phyloP scores from a whole-genome alignment of 1,139 yeast species.

The Pichia sp. region DNA sequence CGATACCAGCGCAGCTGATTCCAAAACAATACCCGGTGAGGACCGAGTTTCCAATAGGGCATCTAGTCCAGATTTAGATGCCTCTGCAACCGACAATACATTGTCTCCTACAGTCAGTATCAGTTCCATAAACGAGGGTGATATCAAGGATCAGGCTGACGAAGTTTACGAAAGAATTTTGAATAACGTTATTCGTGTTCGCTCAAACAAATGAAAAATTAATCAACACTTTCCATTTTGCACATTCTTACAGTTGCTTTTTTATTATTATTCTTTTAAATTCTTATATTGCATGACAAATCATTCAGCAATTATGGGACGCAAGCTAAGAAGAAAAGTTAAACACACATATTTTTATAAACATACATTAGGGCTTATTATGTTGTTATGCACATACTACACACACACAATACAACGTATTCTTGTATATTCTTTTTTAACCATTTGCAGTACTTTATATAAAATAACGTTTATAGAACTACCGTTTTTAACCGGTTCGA shows the following conservation, averaged over 20 bases:
- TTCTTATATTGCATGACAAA: not conserved
- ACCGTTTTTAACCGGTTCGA: not conserved
- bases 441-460: not conserved
- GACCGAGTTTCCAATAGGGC: not conserved
- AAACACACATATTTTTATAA: not conserved
- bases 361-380: not conserved
- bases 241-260: no score
- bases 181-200: constrained; percentile 60
- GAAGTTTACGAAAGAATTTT: constrained; percentile 67
- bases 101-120: constrained; percentile 21
- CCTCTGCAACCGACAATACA: not conserved
- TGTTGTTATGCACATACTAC: not conserved
- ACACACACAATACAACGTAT: not conserved
- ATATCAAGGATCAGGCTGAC: constrained; percentile 40
- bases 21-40: not conserved
- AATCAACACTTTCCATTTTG: not conserved
- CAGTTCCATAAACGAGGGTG: constrained; percentile 21
- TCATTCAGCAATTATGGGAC: no score
- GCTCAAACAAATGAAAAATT: constrained; percentile 40
- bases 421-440: not conserved
- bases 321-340: no score
- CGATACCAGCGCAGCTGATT: not conserved
- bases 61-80: not conserved
- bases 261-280: no score
- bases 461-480: not conserved